Conservation (phyloP, 2,329 filamentous ascomycete genomes). For the Penicillium olsonii region DNA sequence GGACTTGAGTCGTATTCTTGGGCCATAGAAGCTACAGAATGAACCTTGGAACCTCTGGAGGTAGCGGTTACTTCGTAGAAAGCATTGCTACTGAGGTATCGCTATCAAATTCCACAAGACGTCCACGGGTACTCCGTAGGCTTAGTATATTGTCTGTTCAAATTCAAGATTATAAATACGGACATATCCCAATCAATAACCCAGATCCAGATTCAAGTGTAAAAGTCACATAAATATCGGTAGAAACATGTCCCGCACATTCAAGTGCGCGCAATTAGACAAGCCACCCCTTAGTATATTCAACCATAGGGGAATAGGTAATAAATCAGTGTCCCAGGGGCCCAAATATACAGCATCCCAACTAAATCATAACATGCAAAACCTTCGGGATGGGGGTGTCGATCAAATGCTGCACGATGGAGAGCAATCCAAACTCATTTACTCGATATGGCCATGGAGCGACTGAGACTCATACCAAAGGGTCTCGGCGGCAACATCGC, state of each 20-base stretch:
- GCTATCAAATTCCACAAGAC: too few relatives aligned
- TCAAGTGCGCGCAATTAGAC: neutral
- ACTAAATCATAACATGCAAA: neutral
- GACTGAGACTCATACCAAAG: conserved; percentile 30
- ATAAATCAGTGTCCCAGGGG: neutral
- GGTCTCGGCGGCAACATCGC: conserved; percentile 30
- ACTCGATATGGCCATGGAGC: neutral
- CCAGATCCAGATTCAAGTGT: neutral
- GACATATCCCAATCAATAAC: neutral
- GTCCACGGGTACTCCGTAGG: too few relatives aligned
- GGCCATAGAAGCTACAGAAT: too few relatives aligned
- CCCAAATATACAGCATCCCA: neutral
- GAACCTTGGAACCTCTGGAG: too few relatives aligned
- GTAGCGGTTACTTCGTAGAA: too few relatives aligned
- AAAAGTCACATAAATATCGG: neutral
- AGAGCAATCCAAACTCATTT: neutral
- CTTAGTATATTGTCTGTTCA: neutral
- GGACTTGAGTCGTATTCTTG: neutral
- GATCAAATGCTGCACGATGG: neutral
- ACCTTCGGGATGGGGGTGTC: neutral
- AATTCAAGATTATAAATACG: neutral
- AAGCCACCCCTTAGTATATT: neutral
- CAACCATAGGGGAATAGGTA: neutral
- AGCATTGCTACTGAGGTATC: too few relatives aligned
- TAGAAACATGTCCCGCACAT: neutral